Percentiles rank a stretch among this genome's conserved stretches.
Evolutionary conservation across 768 basidiomycete species (phyloP).

Genomic region (Epithele typhae): DNA sequence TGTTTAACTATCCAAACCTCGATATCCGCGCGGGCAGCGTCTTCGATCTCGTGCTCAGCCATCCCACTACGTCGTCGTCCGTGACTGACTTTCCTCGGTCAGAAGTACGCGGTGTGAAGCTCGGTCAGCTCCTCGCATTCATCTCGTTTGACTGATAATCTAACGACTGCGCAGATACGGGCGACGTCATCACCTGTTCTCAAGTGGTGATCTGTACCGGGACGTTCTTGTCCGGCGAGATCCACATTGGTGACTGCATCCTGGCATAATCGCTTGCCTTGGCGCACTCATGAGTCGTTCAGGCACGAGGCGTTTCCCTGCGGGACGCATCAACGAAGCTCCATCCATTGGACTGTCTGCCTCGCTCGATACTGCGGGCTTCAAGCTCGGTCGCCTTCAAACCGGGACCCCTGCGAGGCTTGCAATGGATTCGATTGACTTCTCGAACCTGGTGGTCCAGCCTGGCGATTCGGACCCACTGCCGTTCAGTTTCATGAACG

Average conservation of each 20-base stretch:
- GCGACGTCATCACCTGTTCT: constrained; percentile 70
- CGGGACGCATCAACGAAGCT: constrained; percentile 70
- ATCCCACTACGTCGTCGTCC: constrained; percentile 24
- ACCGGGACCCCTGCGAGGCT: constrained; percentile 85
- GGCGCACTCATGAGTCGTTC: neutral
- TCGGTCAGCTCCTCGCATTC: constrained; percentile 46
- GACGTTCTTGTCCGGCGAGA: constrained; percentile 88
- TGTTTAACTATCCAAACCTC: constrained; percentile 65
- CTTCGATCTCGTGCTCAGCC: constrained; percentile 71
- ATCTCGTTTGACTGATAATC: neutral
- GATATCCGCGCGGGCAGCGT: constrained; percentile 70
- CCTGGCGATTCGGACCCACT: constrained; percentile 58
- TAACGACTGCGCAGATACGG: constrained; percentile 67
- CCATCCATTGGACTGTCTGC: constrained; percentile 73
- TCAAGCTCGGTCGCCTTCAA: constrained; percentile 79
- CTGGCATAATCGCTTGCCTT: neutral
- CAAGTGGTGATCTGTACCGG: constrained; percentile 88
- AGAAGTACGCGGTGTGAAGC: constrained; percentile 47
- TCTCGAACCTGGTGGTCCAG: constrained; percentile 55
- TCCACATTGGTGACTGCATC: constrained; percentile 65
- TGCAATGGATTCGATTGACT: constrained; percentile 66
- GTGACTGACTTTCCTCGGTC: constrained; percentile 24
- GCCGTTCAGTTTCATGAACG: constrained; percentile 76
- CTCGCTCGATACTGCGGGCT: constrained; percentile 70
- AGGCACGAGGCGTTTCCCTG: constrained; percentile 74